Conservation (phyloP, 2,329 filamentous ascomycete genomes). For the Fonsecaea erecta region DNA sequence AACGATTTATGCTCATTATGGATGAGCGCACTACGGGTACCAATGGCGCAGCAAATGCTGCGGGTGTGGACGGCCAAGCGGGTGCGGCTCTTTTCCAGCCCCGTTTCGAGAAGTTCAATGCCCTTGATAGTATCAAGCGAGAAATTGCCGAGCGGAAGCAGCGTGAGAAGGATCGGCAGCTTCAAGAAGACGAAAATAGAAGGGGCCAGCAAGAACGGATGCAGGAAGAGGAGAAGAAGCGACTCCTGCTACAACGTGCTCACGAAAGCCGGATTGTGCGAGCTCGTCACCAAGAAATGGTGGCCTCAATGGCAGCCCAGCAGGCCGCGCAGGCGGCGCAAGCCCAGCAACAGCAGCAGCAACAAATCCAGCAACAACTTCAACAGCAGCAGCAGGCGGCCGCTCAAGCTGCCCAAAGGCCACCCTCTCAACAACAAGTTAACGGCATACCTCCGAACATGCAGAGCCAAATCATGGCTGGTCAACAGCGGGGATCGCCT, state of each 20-base stretch:
- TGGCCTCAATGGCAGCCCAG: conserved; percentile 48
- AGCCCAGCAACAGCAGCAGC: conserved; percentile 41
- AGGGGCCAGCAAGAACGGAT: conserved; percentile 55
- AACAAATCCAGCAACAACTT: conserved; percentile 26
- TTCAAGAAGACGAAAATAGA: conserved; percentile 56
- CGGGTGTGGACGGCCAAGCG: conserved; percentile 74
- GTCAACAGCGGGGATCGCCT: conserved; percentile 53
- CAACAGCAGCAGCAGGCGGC: conserved; percentile 46
- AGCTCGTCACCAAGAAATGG: conserved; percentile 43
- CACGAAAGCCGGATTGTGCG: conserved; percentile 40
- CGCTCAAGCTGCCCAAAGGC: conserved; percentile 46
- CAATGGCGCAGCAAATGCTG: conserved; percentile 59
- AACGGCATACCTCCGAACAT: conserved; percentile 54
- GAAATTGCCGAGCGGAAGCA: conserved; percentile 72
- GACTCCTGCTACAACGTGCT: conserved; percentile 45
- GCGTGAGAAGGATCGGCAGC: conserved; percentile 53
- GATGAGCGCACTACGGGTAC: conserved; percentile 75
- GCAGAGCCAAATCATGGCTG: conserved; percentile 43
- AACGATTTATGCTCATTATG: conserved; percentile 89
- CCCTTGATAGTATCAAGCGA: conserved; percentile 80
- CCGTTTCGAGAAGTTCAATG: conserved; percentile 88
- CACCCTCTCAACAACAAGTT: conserved; percentile 56
- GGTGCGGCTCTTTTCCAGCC: conserved; percentile 77
- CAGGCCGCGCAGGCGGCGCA: conserved; percentile 36
- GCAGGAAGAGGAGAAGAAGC: conserved; percentile 55